Conservation (phyloP, 805 yeast species). For the Candida verbasci region DNA sequence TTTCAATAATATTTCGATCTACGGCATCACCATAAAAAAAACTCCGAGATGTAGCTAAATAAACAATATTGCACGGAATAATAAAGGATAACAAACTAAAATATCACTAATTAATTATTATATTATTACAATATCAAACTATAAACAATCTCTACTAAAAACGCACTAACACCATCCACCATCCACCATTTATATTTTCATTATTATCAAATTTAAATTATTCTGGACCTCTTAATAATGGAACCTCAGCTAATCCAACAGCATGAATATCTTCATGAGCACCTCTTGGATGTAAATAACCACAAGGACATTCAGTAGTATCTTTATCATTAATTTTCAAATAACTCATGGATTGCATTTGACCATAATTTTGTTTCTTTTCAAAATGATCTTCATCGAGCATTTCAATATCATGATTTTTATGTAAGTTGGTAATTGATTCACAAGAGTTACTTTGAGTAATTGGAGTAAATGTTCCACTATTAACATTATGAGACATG, state of each 20-base stretch:
- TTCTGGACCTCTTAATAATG: slow-evolving; percentile 25
- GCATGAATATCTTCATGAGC: slow-evolving; percentile 20
- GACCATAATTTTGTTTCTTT: neutral
- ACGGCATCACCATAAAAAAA: too few species aligned
- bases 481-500: neutral
- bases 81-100: too few species aligned
- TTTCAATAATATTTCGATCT: too few species aligned
- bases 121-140: too few species aligned
- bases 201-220: too few species aligned
- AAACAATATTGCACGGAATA: too few species aligned
- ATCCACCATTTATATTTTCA: too few species aligned
- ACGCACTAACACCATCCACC: too few species aligned
- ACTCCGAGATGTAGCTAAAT: too few species aligned
- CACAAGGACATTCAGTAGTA: slow-evolving; percentile 21
- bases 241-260: slow-evolving; percentile 17
- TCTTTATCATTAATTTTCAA: neutral
- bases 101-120: too few species aligned
- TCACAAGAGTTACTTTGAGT: slow-evolving; percentile 9
- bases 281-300: slow-evolving; percentile 26
- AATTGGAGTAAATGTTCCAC: slow-evolving; percentile 8
- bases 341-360: neutral
- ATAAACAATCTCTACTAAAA: too few species aligned
- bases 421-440: too few species aligned
- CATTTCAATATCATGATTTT: slow-evolving; percentile 3
- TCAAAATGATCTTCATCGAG: neutral